Percentiles rank a stretch among this genome's conserved stretches.
Evolutionary conservation across 441 rosid species (phyloP).

Genomic region (Mallotus japonicus): DNA sequence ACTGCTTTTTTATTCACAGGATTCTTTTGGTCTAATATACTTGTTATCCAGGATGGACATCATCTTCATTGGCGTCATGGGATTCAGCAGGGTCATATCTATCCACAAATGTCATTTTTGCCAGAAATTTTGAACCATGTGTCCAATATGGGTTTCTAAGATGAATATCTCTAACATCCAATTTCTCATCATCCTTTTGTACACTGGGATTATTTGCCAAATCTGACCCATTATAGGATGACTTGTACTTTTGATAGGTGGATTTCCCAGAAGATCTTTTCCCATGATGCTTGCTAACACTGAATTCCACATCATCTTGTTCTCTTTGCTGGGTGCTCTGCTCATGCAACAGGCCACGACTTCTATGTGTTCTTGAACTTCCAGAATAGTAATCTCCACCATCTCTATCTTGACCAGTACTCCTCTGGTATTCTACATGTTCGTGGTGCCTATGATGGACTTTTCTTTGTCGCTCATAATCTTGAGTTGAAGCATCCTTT

Average conservation of each 20-base stretch:
- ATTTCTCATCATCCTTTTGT: conserved; percentile 24
- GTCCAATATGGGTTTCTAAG: conserved; percentile 27
- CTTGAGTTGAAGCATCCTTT: conserved; percentile 33
- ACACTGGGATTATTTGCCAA: conserved; percentile 23
- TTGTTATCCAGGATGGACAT: conserved; percentile 20
- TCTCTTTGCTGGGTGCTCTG: conserved; percentile 30
- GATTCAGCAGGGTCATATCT: conserved; percentile 72
- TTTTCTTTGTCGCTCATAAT: conserved; percentile 30
- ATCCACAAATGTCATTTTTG: conserved; percentile 54
- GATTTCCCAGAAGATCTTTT: conserved; percentile 40
- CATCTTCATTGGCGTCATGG: conserved; percentile 33
- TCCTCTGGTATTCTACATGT: conserved; percentile 28
- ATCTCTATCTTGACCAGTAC: conserved; percentile 27
- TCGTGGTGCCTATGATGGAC: conserved; percentile 28
- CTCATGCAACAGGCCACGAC: conserved; percentile 35
- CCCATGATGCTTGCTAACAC: conserved; percentile 30
- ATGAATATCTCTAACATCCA: conserved; percentile 26
- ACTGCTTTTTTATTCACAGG: conserved; percentile 17
- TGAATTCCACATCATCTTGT: conserved; percentile 37
- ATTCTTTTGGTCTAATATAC: conserved; percentile 21
- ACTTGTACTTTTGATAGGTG: conserved; percentile 31
- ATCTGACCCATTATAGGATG: conserved; percentile 34
- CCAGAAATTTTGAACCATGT: conserved; percentile 24
- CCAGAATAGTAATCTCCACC: conserved; percentile 41
- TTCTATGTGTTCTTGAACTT: conserved; percentile 40